phyloP scores from a whole-genome alignment of 257 asterid species.

The Nicotiana benthamiana region DNA sequence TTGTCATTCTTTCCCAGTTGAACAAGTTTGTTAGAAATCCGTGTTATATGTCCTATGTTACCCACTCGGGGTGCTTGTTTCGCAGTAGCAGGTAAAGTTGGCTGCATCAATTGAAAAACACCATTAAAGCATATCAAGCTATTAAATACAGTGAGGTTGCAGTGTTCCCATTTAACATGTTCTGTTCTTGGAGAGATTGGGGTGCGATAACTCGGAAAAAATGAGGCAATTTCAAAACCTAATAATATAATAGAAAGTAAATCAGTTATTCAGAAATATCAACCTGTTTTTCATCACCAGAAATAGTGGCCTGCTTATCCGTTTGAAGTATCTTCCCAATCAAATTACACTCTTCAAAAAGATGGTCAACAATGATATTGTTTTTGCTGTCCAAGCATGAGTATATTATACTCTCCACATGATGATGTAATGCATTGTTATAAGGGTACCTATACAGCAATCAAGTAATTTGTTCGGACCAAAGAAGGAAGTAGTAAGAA shows the following conservation, averaged over 20 bases:
- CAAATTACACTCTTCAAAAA: slow-evolving; percentile 62
- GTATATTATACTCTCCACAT: slow-evolving; percentile 80
- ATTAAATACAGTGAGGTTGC: not conserved
- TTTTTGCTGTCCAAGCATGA: slow-evolving; percentile 83
- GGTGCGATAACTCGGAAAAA: not conserved
- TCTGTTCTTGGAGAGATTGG: not conserved
- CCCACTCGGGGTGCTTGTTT: slow-evolving; percentile 67
- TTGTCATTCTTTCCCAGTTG: slow-evolving; percentile 53
- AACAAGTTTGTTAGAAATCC: slow-evolving; percentile 70
- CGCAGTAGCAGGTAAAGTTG: slow-evolving; percentile 55
- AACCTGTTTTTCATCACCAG: slow-evolving; percentile 57
- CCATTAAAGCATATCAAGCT: not conserved
- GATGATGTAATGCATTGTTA: slow-evolving; percentile 93
- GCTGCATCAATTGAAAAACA: slow-evolving; percentile 43
- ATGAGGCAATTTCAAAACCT: not conserved
- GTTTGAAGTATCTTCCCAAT: slow-evolving; percentile 64
- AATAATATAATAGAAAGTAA: not conserved
- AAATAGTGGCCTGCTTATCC: slow-evolving; percentile 48
- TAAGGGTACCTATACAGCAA: slow-evolving; percentile 61
- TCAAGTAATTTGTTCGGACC: not conserved
- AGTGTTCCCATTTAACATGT: not conserved
- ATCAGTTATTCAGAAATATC: slow-evolving; percentile 2
- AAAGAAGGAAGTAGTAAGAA: not conserved
- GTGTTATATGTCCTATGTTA: slow-evolving; percentile 73
- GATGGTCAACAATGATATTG: slow-evolving; percentile 50